These are phyloP conservation scores for Mollisia scopiformis DNA, from an alignment of 2,329 filamentous ascomycete genomes.

Conservation along the genomic window DNA sequence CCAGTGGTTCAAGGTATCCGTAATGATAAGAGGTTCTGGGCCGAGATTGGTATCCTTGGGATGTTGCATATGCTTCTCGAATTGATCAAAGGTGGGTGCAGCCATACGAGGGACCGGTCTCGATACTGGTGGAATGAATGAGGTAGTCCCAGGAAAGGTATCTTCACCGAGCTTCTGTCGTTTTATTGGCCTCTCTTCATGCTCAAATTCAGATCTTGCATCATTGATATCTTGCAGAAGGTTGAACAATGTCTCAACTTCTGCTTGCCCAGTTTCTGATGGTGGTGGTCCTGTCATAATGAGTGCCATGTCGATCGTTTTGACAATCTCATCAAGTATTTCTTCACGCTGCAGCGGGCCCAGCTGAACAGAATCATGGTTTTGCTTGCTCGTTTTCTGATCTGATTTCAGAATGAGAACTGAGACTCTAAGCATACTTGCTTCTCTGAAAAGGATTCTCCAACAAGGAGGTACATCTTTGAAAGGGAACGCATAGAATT, in stretches of 20 bases:
- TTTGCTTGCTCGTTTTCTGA: constrained; percentile 3
- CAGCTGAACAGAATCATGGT: no score
- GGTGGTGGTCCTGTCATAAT: constrained; percentile 34
- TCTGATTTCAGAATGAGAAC: constrained; percentile 31
- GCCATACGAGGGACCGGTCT: constrained; percentile 46
- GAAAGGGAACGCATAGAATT: constrained; percentile 72
- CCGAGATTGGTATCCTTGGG: constrained; percentile 41
- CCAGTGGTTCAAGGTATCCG: constrained; percentile 69
- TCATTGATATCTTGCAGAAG: constrained; percentile 60
- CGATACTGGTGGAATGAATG: constrained; percentile 46
- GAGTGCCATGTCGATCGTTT: constrained; percentile 36
- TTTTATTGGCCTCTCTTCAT: constrained; percentile 20
- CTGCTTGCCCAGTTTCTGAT: constrained; percentile 1
- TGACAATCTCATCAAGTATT: constrained; percentile 33
- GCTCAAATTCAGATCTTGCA: not conserved
- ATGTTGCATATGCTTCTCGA: constrained; percentile 62
- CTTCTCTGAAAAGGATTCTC: constrained; percentile 73
- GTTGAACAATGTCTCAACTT: constrained; percentile 61
- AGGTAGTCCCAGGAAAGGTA: constrained; percentile 21
- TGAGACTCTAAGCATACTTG: constrained; percentile 65
- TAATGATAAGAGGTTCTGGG: constrained; percentile 70
- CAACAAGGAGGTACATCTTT: constrained; percentile 68
- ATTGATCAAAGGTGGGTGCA: constrained; percentile 57
- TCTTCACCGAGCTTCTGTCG: constrained; percentile 22
- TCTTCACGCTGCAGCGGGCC: not conserved